phyloP scores from a whole-genome alignment of 2,329 filamentous ascomycete species.

The Fusarium sambucinum region DNA sequence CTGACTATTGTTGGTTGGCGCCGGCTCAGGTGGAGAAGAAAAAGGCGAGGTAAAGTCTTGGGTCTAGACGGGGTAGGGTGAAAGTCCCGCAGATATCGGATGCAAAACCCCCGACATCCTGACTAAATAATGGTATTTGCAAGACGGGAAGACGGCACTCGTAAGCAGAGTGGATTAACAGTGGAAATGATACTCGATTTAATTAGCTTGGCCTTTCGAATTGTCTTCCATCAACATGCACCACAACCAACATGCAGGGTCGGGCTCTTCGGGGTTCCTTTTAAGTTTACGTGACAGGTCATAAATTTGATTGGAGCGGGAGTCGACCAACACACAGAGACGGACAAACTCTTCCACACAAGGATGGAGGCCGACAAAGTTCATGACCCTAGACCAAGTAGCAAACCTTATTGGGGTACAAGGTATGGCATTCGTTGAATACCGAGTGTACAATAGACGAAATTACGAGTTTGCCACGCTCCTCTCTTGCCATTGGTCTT shows the following conservation, averaged over 20 bases:
- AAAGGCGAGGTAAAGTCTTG: neutral
- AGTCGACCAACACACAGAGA: neutral
- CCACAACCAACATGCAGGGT: neutral
- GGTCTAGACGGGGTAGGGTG: neutral
- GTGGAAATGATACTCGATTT: conserved; percentile 17
- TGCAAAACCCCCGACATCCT: neutral
- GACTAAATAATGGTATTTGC: neutral
- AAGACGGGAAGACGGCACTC: neutral
- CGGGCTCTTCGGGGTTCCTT: neutral
- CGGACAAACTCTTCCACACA: conserved; percentile 15
- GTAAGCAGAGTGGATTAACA: conserved; percentile 1
- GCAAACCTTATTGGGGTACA: neutral
- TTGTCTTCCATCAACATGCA: conserved; percentile 4
- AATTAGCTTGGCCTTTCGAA: conserved; percentile 13
- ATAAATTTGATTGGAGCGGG: conserved; percentile 22
- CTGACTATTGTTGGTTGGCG: conserved; percentile 1
- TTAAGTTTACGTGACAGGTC: neutral
- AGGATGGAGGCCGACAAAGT: conserved; percentile 28
- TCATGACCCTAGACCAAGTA: conserved; percentile 12
- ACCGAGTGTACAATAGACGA: neutral
- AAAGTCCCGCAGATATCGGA: conserved; percentile 1
- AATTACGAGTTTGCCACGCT: neutral
- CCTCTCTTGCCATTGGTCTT: neutral
- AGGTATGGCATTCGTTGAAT: neutral
- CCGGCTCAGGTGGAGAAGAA: conserved; percentile 14